Percentiles rank a stretch among this genome's conserved stretches.
phyloP scores from a whole-genome alignment of 148 eudicot genomes.

The Selenicereus undatus region DNA sequence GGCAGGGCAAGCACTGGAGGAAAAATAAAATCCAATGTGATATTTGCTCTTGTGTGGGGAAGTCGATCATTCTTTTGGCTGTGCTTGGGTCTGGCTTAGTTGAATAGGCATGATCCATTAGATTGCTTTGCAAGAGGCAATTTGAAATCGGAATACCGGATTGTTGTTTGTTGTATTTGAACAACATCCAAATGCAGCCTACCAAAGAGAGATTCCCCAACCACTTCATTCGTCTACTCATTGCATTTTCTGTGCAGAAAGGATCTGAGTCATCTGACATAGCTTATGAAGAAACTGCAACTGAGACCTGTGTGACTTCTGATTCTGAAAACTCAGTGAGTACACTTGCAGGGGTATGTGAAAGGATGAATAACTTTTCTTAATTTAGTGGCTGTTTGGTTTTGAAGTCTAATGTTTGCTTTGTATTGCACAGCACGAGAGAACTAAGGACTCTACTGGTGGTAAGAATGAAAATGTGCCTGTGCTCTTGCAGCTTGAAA shows the following conservation, averaged over 20 bases:
- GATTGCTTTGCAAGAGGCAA: neutral
- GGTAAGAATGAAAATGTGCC: constrained; percentile 24
- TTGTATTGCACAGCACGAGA: constrained; percentile 42
- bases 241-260: constrained; percentile 20
- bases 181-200: neutral
- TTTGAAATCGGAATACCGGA: neutral
- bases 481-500: constrained; percentile 50
- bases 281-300: constrained; percentile 10
- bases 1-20: neutral
- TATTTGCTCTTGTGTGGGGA: neutral
- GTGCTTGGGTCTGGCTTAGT: neutral
- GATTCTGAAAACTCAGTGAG: constrained; percentile 8
- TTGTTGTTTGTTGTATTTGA: neutral
- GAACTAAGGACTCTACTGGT: constrained; percentile 21
- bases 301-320: constrained; percentile 13
- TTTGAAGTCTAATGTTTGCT: constrained; percentile 15
- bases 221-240: constrained; percentile 5
- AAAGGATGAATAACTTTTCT: neutral
- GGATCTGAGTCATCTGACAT: neutral
- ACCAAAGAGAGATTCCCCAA: neutral
- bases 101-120: neutral
- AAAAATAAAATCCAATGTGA: neutral
- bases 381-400: neutral
- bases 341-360: constrained; percentile 21
- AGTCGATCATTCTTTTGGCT: neutral